These are phyloP conservation scores for Yamadazyma taylorii DNA, from an alignment of 1,139 yeast genomes.

Conservation along the genomic window DNA sequence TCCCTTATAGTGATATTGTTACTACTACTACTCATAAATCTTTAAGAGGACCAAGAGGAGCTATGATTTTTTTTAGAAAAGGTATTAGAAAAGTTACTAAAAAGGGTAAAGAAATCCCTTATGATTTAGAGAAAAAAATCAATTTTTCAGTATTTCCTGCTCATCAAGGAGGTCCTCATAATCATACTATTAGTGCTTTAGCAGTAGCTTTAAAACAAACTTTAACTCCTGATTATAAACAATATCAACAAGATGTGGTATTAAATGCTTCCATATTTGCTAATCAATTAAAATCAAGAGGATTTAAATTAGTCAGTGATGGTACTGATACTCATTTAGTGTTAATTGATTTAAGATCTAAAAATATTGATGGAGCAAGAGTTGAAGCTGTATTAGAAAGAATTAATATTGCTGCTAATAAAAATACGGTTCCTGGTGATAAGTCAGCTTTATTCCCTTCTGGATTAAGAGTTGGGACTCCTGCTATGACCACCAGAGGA, in stretches of 20 bases:
- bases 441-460: slow-evolving; percentile 93
- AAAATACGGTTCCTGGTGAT: slow-evolving; percentile 96
- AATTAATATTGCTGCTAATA: slow-evolving; percentile 91
- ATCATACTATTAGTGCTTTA: slow-evolving; percentile 93
- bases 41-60: slow-evolving; percentile 98
- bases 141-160: slow-evolving; percentile 98
- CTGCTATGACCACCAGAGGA: slow-evolving; percentile 98
- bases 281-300: slow-evolving; percentile 60
- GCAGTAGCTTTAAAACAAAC: slow-evolving; percentile 96
- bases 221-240: slow-evolving; percentile 76
- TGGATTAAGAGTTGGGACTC: slow-evolving; percentile 95
- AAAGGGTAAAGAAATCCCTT: slow-evolving; percentile 83
- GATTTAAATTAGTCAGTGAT: slow-evolving; percentile 79
- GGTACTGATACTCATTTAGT: slow-evolving; percentile 97
- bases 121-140: slow-evolving; percentile 86
- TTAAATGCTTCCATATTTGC: slow-evolving; percentile 81
- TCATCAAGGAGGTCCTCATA: slow-evolving; percentile 99
- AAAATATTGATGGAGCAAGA: slow-evolving; percentile 93
- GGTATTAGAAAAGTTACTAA: slow-evolving; percentile 84
- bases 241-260: slow-evolving; percentile 81
- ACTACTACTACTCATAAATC: slow-evolving; percentile 98
- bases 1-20: slow-evolving; percentile 92
- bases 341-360: slow-evolving; percentile 78
- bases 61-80: slow-evolving; percentile 95
- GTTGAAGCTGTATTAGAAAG: slow-evolving; percentile 88